These are phyloP conservation scores for Pittosporum tobira DNA, from an alignment of 129 eudicot genomes.

Conservation along the genomic window DNA sequence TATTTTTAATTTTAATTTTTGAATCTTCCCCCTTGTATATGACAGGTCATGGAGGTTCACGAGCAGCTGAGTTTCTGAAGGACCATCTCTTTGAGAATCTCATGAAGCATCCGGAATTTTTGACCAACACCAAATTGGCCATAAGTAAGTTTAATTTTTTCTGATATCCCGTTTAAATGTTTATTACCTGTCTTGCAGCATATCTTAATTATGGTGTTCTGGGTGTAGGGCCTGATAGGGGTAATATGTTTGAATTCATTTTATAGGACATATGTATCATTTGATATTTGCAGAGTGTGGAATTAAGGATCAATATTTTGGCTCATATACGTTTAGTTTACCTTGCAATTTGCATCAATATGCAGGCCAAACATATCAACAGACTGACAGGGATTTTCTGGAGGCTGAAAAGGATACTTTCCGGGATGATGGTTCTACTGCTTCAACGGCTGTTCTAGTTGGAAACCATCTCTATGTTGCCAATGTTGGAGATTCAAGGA, in stretches of 20 bases:
- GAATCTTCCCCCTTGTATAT: not conserved
- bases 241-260: no score
- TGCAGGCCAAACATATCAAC: constrained; percentile 74
- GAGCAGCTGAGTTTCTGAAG: constrained; percentile 81
- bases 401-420: constrained; percentile 74
- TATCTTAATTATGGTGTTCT: not conserved
- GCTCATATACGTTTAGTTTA: constrained; percentile 1
- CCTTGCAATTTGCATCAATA: constrained; percentile 11
- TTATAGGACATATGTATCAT: no score
- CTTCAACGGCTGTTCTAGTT: constrained; percentile 89
- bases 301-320: not conserved
- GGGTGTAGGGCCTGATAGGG: not conserved
- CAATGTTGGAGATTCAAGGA: constrained; percentile 93
- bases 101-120: constrained; percentile 67
- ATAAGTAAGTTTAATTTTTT: constrained; percentile 45
- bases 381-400: constrained; percentile 63
- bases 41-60: constrained; percentile 97
- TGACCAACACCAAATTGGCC: constrained; percentile 55
- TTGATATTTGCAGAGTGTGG: no score
- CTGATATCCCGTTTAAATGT: not conserved
- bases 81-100: constrained; percentile 73
- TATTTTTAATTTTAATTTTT: no score
- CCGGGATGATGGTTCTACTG: constrained; percentile 95
- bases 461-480: constrained; percentile 84
- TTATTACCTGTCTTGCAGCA: constrained; percentile 1